Percentiles rank a stretch among this genome's conserved stretches.
Conservation (phyloP, 2,329 filamentous ascomycete genomes). For the Nigrospora sphaerica region DNA sequence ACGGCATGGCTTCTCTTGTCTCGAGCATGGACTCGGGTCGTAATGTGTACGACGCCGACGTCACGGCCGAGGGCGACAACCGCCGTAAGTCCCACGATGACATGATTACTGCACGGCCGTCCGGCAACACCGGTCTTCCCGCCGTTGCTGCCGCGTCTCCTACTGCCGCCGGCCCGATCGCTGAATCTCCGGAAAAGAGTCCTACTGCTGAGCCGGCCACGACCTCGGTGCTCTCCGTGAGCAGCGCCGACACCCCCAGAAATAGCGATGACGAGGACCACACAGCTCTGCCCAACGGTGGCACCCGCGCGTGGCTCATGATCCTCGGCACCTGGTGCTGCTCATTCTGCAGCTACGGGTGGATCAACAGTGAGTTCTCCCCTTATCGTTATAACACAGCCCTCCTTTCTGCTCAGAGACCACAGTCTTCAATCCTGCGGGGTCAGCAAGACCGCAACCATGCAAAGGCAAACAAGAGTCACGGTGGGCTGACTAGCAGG, state of each 20-base stretch:
- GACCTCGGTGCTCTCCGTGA: not conserved
- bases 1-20: too few species aligned
- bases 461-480: too few species aligned
- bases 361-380: conserved; percentile 37
- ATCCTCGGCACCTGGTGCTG: conserved; percentile 22
- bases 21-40: too few species aligned
- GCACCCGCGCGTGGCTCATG: conserved; percentile 13
- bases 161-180: not conserved
- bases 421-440: too few species aligned
- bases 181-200: not conserved
- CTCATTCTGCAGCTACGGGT: conserved; percentile 36
- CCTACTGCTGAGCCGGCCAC: not conserved
- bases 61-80: not conserved
- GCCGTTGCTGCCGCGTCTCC: not conserved
- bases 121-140: too few species aligned
- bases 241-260: not conserved
- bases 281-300: conserved; percentile 10
- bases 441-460: too few species aligned
- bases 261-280: not conserved
- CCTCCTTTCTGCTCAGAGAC: too few species aligned
- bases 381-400: not conserved
- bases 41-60: too few species aligned
- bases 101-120: not conserved
- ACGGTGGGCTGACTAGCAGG: too few species aligned
- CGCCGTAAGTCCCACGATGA: not conserved